A percentile compares a stretch with the other conserved stretches of the same genome.
phyloP scores from a whole-genome alignment of 768 basidiomycete species.

The Lentinus tigrinus region DNA sequence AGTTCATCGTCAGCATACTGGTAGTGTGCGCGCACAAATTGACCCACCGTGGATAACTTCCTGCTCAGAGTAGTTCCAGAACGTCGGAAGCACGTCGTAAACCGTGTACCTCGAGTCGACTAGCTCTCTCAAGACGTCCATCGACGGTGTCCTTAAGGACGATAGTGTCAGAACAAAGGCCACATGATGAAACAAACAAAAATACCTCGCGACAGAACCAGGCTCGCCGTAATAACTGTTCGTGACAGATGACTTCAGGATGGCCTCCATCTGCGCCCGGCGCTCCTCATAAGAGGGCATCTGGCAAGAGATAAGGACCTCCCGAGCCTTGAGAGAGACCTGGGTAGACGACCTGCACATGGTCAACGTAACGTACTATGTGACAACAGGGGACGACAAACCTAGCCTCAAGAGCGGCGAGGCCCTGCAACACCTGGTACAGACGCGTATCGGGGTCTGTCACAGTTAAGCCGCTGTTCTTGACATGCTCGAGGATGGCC shows the following conservation, averaged over 20 bases:
- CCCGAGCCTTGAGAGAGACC: constrained; percentile 92
- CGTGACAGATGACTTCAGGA: constrained; percentile 85
- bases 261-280: constrained; percentile 88
- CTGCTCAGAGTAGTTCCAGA: constrained; percentile 86
- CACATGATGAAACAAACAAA: background rate
- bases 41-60: constrained; percentile 78
- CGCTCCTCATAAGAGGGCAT: constrained; percentile 98
- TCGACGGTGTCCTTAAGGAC: constrained; percentile 66
- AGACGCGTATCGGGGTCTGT: constrained; percentile 73
- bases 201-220: constrained; percentile 57
- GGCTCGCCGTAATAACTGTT: constrained; percentile 90
- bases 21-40: background rate
- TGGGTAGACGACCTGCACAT: constrained; percentile 74
- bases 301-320: constrained; percentile 93
- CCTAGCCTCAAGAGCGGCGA: constrained; percentile 90
- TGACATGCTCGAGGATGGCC: constrained; percentile 86
- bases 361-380: background rate
- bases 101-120: constrained; percentile 96
- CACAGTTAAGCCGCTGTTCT: constrained; percentile 72
- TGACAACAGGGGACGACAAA: constrained; percentile 23
- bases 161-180: constrained; percentile 8
- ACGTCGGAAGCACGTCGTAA: constrained; percentile 93
- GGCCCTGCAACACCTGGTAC: constrained; percentile 72
- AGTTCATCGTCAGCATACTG: background rate
- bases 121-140: constrained; percentile 87